phyloP scores from a whole-genome alignment of 805 yeast genomes.

The Spathaspora arborariae region DNA sequence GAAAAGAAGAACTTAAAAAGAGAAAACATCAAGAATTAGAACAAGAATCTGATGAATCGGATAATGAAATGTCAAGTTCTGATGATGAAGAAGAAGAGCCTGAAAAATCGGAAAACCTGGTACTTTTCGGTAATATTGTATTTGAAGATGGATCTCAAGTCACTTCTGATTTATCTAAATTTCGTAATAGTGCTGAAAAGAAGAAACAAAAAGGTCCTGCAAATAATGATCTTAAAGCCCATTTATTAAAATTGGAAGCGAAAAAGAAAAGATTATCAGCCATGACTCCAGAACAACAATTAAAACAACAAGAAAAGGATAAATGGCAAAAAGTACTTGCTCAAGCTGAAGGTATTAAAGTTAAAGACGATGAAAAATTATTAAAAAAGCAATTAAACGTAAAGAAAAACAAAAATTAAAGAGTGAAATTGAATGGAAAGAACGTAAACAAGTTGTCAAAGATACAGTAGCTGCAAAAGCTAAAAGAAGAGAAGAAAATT shows the following conservation, averaged over 20 bases:
- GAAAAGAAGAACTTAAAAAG: slow-evolving; percentile 42
- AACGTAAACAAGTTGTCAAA: slow-evolving; percentile 75
- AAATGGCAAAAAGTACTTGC: slow-evolving; percentile 83
- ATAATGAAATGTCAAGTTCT: slow-evolving; percentile 23
- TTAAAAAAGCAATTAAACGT: slow-evolving; percentile 81
- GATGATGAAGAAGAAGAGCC: slow-evolving; percentile 27
- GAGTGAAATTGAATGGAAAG: slow-evolving; percentile 90
- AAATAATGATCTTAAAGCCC: slow-evolving; percentile 79
- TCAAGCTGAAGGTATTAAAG: slow-evolving; percentile 83
- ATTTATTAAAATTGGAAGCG: slow-evolving; percentile 68
- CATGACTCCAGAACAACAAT: slow-evolving; percentile 60
- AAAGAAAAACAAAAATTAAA: slow-evolving; percentile 80
- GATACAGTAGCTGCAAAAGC: slow-evolving; percentile 70
- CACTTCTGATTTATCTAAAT: slow-evolving; percentile 63
- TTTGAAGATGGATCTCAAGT: slow-evolving; percentile 79
- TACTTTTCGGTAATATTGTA: slow-evolving; percentile 76
- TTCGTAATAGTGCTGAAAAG: slow-evolving; percentile 46
- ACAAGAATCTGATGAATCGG: slow-evolving; percentile 36
- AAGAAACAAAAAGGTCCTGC: slow-evolving; percentile 77
- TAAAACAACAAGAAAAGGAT: slow-evolving; percentile 61
- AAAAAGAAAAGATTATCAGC: slow-evolving; percentile 61
- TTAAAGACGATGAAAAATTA: slow-evolving; percentile 86
- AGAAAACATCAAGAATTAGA: slow-evolving; percentile 28
- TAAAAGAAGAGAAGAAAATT: slow-evolving; percentile 89
- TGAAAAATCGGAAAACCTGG: slow-evolving; percentile 30